A percentile compares a stretch with the other conserved stretches of the same genome.
Evolutionary conservation across 441 rosid species (phyloP).

Genomic region (Viola pubescens): DNA sequence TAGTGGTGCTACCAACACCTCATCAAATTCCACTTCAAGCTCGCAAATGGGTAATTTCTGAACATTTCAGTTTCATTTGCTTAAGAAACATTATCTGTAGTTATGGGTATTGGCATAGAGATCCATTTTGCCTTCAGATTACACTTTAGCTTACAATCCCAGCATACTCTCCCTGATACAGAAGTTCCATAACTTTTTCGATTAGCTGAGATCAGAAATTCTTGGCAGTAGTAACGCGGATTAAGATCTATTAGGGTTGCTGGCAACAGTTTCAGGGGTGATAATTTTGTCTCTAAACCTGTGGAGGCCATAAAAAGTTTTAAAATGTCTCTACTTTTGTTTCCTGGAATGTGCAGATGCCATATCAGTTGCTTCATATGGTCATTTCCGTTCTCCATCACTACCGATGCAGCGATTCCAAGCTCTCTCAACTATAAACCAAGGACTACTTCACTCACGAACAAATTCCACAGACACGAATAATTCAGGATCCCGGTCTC

Average conservation of each 20-base stretch:
- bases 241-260: neutral
- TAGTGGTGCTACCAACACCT: slow-evolving; percentile 36
- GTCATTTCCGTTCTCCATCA: slow-evolving; percentile 31
- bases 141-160: neutral
- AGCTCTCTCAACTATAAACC: slow-evolving; percentile 38
- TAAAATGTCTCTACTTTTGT: slow-evolving; percentile 6
- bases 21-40: slow-evolving; percentile 36
- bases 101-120: neutral
- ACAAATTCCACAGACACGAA: slow-evolving; percentile 26
- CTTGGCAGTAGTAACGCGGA: neutral
- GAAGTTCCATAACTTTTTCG: too few relatives aligned
- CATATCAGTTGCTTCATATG: slow-evolving; percentile 24
- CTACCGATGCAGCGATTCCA: slow-evolving; percentile 39
- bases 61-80: slow-evolving; percentile 1
- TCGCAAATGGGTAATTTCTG: slow-evolving; percentile 39
- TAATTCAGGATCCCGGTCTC: slow-evolving; percentile 32
- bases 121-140: neutral
- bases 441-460: slow-evolving; percentile 22
- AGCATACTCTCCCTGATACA: neutral
- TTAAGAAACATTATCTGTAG: neutral
- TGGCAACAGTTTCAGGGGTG: slow-evolving; percentile 1
- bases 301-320: neutral
- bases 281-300: neutral
- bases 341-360: slow-evolving; percentile 27
- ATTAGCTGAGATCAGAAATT: neutral